These are phyloP conservation scores for Lasiodiplodia theobromae DNA, from an alignment of 2,329 filamentous ascomycete species.

Conservation along the genomic window DNA sequence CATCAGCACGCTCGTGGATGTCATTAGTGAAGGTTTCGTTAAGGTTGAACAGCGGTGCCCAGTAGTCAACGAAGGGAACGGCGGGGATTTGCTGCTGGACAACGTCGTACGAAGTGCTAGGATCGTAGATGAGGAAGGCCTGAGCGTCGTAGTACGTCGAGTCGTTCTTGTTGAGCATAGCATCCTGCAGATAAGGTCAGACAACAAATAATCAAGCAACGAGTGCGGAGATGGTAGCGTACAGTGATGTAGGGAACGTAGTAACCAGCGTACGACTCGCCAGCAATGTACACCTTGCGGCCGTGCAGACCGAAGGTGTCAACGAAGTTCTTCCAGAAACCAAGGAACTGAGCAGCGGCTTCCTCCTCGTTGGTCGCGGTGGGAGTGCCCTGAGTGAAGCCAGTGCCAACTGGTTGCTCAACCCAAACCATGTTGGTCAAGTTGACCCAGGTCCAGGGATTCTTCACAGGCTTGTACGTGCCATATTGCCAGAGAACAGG, in stretches of 20 bases:
- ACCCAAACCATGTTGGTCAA: constrained; percentile 79
- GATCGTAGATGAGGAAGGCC: constrained; percentile 72
- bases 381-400: constrained; percentile 70
- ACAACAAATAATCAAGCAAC: constrained; percentile 66
- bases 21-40: constrained; percentile 65
- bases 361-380: constrained; percentile 72
- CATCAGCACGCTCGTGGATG: constrained; percentile 60
- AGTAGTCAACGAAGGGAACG: constrained; percentile 67
- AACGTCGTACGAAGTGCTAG: constrained; percentile 63
- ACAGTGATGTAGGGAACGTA: constrained; percentile 63
- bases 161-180: constrained; percentile 74
- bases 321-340: constrained; percentile 81
- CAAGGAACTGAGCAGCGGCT: constrained; percentile 73
- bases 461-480: constrained; percentile 45
- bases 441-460: constrained; percentile 60
- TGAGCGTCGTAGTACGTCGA: constrained; percentile 69
- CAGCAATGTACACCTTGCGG: constrained; percentile 75
- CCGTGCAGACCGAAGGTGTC: constrained; percentile 71
- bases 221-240: constrained; percentile 30
- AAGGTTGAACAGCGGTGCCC: constrained; percentile 66
- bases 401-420: constrained; percentile 72
- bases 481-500: constrained; percentile 56
- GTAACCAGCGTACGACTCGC: constrained; percentile 65
- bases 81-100: constrained; percentile 62
- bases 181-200: constrained; percentile 51